Percentiles rank a stretch among this genome's conserved stretches.
Evolutionary conservation across 225 moss, liverwort and hornwort species (phyloP).

Genomic region (Neckera pumila): DNA sequence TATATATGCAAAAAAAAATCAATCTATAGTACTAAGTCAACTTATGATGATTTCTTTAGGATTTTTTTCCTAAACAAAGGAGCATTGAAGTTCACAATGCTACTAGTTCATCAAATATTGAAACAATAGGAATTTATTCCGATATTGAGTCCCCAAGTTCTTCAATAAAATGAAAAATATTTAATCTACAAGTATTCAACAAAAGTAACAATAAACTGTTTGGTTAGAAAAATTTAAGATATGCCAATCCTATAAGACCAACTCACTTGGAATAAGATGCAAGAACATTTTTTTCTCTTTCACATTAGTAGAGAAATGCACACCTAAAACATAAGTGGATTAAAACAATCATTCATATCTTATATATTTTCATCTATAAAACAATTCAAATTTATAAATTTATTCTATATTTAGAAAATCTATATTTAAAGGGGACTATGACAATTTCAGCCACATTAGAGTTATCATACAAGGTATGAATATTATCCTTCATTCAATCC

Average conservation of each 20-base stretch:
- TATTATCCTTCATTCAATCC: not conserved
- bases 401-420: not conserved
- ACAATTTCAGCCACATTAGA: not conserved
- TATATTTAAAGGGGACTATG: too few species aligned
- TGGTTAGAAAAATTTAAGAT: too few species aligned
- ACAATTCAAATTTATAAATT: too few species aligned
- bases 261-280: accelerated
- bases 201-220: too few species aligned
- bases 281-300: not conserved
- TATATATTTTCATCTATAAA: not conserved
- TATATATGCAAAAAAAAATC: not conserved
- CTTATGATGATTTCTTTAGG: not conserved
- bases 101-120: not conserved
- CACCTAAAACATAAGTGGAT: not conserved
- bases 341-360: not conserved
- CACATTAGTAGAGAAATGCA: not conserved
- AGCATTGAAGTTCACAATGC: not conserved
- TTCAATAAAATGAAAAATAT: accelerated
- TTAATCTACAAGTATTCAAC: not conserved
- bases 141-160: not conserved
- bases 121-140: not conserved
- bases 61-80: accelerated
- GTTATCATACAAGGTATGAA: not conserved
- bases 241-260: not conserved
- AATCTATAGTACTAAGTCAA: not conserved